phyloP scores from a whole-genome alignment of 495 filamentous ascomycete genomes.

The Tuber brumale region DNA sequence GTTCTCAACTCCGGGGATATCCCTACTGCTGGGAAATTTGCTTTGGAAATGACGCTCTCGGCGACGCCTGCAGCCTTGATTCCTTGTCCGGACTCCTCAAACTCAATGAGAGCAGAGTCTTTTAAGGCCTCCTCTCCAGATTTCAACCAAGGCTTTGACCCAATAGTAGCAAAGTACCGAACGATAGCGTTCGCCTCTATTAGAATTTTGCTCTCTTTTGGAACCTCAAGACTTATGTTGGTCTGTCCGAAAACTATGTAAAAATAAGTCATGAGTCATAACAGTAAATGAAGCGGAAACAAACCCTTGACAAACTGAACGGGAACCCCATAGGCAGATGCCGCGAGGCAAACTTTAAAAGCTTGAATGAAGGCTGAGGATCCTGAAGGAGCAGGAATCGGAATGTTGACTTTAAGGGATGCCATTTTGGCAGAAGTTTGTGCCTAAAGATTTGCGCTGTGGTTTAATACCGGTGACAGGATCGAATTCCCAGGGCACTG shows the following conservation, averaged over 20 bases:
- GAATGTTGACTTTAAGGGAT: conserved; percentile 41
- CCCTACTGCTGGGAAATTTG: conserved; percentile 15
- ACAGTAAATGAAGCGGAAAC: not conserved
- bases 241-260: conserved; percentile 26
- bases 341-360: conserved; percentile 40
- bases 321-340: conserved; percentile 35
- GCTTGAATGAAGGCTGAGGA: conserved; percentile 37
- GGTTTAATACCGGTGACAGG: not conserved
- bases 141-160: conserved; percentile 35
- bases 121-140: conserved; percentile 24
- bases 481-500: not conserved
- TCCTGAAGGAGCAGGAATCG: conserved; percentile 29
- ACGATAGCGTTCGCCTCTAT: conserved; percentile 42
- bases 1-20: not conserved
- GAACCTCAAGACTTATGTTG: conserved; percentile 31
- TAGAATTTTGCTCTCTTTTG: conserved; percentile 36
- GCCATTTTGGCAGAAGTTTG: conserved; percentile 23
- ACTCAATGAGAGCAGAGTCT: conserved; percentile 41
- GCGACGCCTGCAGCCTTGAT: conserved; percentile 22
- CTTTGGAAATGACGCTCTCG: conserved; percentile 30
- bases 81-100: conserved; percentile 37
- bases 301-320: conserved; percentile 39
- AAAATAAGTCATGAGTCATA: conserved; percentile 5
- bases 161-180: conserved; percentile 35
- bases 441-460: not conserved